Conservation (phyloP, 2,329 filamentous ascomycete species). For the Colletotrichum sidae region DNA sequence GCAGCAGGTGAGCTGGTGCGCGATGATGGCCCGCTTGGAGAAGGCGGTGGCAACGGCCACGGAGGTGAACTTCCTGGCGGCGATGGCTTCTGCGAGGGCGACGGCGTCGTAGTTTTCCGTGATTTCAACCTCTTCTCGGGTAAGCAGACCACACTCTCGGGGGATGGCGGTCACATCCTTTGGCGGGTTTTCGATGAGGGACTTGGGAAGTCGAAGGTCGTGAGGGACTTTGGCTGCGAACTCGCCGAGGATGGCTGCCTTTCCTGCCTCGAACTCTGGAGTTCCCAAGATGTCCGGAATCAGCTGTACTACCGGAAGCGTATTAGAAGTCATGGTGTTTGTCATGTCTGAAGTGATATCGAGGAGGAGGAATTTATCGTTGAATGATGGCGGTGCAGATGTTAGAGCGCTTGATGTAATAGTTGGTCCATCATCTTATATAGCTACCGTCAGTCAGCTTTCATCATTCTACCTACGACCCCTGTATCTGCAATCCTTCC, state of each 20-base stretch:
- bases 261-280: constrained; percentile 41
- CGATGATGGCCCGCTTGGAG: constrained; percentile 44
- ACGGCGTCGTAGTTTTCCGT: constrained; percentile 59
- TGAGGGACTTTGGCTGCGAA: constrained; percentile 48
- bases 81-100: constrained; percentile 53
- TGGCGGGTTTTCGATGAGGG: constrained; percentile 37
- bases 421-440: neutral
- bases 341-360: neutral
- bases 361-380: neutral
- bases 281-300: constrained; percentile 37
- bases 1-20: constrained; percentile 47
- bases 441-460: neutral
- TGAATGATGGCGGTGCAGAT: no score
- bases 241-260: constrained; percentile 42
- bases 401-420: neutral
- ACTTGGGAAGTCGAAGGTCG: constrained; percentile 43
- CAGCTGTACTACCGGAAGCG: constrained; percentile 3
- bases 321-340: neutral
- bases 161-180: constrained; percentile 50
- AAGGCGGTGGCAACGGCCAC: constrained; percentile 51
- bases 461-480: neutral
- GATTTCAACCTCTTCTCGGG: constrained; percentile 57
- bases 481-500: neutral
- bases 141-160: constrained; percentile 55
- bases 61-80: constrained; percentile 48